Base-by-base conservation (phyloP, 2,329 filamentous ascomycete species). In the Colletotrichum trifolii region DNA sequence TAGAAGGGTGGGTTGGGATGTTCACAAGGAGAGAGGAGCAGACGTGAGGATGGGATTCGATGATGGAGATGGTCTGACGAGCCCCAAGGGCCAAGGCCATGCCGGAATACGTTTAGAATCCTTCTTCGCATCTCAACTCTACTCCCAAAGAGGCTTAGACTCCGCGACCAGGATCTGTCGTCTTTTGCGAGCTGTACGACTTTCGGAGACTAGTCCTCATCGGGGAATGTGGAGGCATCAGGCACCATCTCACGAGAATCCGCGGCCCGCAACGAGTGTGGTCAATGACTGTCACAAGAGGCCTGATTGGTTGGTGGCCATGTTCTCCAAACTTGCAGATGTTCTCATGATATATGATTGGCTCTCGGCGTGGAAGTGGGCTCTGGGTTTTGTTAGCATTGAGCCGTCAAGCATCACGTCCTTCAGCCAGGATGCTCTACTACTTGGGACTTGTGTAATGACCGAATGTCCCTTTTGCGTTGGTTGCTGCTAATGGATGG, bases 171-270 rank as follows among this genome's bases (percentile, higher is more conserved):
- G 11, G 9, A 15, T 56, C n/a, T 36, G 50, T 13, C 39, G 54
- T n/a, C 47, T 47, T 47, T 61, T 33, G 60, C 39, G 25, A 9
- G 49, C 43, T 48, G 58, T 35, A 50, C 33, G 42, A 64, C 54
- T 47, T 54, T 70, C 76, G 76, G 76, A 75, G 75, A 73, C 73
- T 78, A 78, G 70, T 68, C 66, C 69, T 58, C 57, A 60, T 73
- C 58, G 12, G 67, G 72, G 43, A 54, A 55, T 48, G 17, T 47
- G 53, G 34, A 15, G 33, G 15, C 11, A 1, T 15, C 54, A 47
- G 54, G 54, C 8, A 56, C 54, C 35, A 56, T 47, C 54, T 56
- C 10, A 12, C 1, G 8, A 53, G 49, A 36, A 25, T 47, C 34
- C 10, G n/a, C 10, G 45, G 47, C 47, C 54, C 54, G 11, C 34